phyloP scores from a whole-genome alignment of 805 yeast species.

The Yueomyces sinensis region DNA sequence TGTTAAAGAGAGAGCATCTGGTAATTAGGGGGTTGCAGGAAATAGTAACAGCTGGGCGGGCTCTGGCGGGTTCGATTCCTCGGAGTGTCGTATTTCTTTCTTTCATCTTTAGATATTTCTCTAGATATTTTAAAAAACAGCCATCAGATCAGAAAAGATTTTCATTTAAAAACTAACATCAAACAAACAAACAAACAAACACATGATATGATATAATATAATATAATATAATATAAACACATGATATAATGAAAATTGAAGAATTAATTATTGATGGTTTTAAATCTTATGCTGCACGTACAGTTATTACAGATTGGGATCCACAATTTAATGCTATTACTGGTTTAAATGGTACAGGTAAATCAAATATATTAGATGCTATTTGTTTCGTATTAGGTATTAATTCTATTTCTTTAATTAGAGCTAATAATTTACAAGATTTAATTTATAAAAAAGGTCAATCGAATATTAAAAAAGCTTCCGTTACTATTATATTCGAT shows the following conservation, averaged over 20 bases:
- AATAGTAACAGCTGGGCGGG: too few relatives aligned
- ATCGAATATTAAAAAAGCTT: conserved; percentile 94
- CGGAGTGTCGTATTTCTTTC: too few relatives aligned
- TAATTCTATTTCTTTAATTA: conserved; percentile 83
- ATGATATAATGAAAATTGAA: conserved; percentile 64
- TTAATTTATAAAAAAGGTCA: conserved; percentile 94
- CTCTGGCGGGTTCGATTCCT: too few relatives aligned
- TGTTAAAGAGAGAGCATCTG: too few relatives aligned
- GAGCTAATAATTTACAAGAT: conserved; percentile 89
- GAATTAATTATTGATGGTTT: conserved; percentile 95
- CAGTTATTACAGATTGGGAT: conserved; percentile 94
- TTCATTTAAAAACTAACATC: too few relatives aligned
- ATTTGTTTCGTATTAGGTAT: conserved; percentile 97
- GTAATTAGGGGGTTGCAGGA: too few relatives aligned
- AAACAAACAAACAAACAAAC: too few relatives aligned
- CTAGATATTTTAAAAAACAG: too few relatives aligned
- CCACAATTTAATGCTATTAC: conserved; percentile 94
- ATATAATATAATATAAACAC: too few relatives aligned
- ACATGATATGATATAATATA: too few relatives aligned
- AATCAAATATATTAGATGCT: conserved; percentile 91
- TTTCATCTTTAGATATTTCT: too few relatives aligned
- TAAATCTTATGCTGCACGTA: conserved; percentile 93
- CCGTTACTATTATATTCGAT: conserved; percentile 91
- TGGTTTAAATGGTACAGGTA: conserved; percentile 95
- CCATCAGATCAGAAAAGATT: too few relatives aligned